phyloP scores from a whole-genome alignment of 768 basidiomycete species.

The Lactarius sp. region DNA sequence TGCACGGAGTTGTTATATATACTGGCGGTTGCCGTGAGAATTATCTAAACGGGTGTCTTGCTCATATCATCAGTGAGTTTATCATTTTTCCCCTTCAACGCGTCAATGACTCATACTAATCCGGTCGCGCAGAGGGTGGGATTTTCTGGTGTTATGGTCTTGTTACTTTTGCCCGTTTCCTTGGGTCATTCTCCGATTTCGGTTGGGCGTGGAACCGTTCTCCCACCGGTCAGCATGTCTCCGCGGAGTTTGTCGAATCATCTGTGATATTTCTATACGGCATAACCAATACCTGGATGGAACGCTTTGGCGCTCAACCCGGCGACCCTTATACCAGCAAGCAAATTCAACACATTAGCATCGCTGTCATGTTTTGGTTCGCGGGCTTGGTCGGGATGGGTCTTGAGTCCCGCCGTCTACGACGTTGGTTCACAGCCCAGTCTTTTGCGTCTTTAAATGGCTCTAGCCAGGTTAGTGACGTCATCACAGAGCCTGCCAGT shows the following conservation, averaged over 20 bases:
- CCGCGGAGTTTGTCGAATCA: constrained; percentile 77
- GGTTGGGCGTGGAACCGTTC: constrained; percentile 96
- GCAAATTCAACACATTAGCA: constrained; percentile 90
- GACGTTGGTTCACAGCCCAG: constrained; percentile 66
- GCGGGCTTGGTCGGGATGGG: constrained; percentile 86
- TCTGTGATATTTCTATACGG: constrained; percentile 85
- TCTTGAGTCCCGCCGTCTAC: constrained; percentile 72
- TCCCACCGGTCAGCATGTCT: constrained; percentile 39
- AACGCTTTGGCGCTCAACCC: constrained; percentile 77
- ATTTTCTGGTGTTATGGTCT: constrained; percentile 94
- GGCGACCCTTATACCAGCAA: constrained; percentile 87
- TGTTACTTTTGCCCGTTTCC: constrained; percentile 87
- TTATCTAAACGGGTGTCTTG: constrained; percentile 78
- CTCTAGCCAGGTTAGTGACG: constrained; percentile 34
- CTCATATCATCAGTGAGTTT: constrained; percentile 82
- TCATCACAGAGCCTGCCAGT: constrained; percentile 60
- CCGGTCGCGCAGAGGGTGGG: constrained; percentile 56
- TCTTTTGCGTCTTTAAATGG: constrained; percentile 36
- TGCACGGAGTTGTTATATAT: constrained; percentile 75
- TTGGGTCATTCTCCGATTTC: constrained; percentile 77
- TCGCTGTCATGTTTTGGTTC: constrained; percentile 96
- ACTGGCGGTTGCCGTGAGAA: constrained; percentile 80
- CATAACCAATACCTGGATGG: constrained; percentile 93
- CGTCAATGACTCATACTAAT: constrained; percentile 14
- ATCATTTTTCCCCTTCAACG: not conserved